Percentiles rank a stretch among this genome's conserved stretches.
phyloP scores from a whole-genome alignment of 148 eudicot species.

The Simmondsia chinensis region DNA sequence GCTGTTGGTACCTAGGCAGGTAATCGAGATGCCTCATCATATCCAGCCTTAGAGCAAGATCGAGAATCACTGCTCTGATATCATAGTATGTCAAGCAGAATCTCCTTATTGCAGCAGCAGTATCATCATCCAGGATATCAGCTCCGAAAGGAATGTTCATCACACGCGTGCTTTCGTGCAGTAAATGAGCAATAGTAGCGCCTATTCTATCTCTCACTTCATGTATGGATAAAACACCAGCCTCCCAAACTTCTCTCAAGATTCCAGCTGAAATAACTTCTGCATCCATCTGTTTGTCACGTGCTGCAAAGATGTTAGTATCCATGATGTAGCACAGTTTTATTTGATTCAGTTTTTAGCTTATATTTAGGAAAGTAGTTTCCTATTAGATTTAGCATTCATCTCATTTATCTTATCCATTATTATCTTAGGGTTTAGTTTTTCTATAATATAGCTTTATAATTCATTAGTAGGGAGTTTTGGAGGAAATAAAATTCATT shows the following conservation, averaged over 20 bases:
- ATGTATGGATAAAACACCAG: constrained; percentile 49
- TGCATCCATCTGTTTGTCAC: constrained; percentile 80
- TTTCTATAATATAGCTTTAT: too few species aligned
- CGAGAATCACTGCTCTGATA: constrained; percentile 73
- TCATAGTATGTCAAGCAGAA: constrained; percentile 88
- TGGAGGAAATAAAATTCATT: too few species aligned
- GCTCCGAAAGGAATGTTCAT: constrained; percentile 52
- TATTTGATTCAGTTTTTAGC: not conserved
- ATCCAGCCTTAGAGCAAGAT: constrained; percentile 78
- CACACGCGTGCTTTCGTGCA: constrained; percentile 81
- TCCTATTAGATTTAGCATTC: too few species aligned
- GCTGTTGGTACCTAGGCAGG: constrained; percentile 81
- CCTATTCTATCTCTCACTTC: constrained; percentile 63
- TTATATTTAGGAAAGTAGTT: too few species aligned
- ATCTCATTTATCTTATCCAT: too few species aligned
- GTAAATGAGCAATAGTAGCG: constrained; percentile 67
- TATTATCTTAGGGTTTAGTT: not conserved
- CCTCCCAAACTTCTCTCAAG: constrained; percentile 76
- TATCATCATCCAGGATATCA: constrained; percentile 67
- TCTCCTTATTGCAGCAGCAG: constrained; percentile 70
- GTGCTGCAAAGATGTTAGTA: constrained; percentile 5
- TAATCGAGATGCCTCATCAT: constrained; percentile 76
- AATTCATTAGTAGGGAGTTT: too few species aligned
- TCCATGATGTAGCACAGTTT: not conserved
- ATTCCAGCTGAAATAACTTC: constrained; percentile 95